A percentile compares a stretch with the other conserved stretches of the same genome.
Evolutionary conservation across 306 rosid species (phyloP).

Genomic region (Cicer cuneatum): DNA sequence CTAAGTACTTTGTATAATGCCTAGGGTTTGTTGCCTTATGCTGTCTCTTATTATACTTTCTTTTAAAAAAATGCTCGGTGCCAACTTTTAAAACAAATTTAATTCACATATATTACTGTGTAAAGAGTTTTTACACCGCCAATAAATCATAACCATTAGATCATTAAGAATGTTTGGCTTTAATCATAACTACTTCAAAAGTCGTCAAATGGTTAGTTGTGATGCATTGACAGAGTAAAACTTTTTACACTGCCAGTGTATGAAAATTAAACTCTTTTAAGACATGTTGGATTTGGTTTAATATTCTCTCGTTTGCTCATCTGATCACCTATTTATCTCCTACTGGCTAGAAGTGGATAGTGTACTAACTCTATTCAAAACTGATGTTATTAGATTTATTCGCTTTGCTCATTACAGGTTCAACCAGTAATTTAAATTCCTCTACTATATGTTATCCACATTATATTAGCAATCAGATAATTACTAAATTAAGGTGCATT

Average conservation of each 20-base stretch:
- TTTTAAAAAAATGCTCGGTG: not conserved
- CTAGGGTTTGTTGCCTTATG: slow-evolving; percentile 23
- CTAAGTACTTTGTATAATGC: slow-evolving; percentile 21
- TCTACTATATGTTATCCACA: slow-evolving; percentile 13
- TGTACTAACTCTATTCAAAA: slow-evolving; percentile 5
- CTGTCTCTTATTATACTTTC: slow-evolving; percentile 12
- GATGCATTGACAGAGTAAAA: no score
- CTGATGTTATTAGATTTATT: slow-evolving; percentile 26
- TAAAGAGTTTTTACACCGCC: no score
- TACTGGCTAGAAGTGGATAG: slow-evolving; percentile 26
- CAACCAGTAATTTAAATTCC: slow-evolving; percentile 33
- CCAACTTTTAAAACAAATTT: slow-evolving; percentile 5
- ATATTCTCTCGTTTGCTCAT: slow-evolving; percentile 29
- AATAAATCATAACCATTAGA: no score
- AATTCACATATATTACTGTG: no score
- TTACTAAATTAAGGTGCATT: slow-evolving; percentile 6
- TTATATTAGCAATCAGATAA: not conserved
- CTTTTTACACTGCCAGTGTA: no score
- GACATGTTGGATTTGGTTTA: slow-evolving; percentile 2
- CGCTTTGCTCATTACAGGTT: slow-evolving; percentile 12
- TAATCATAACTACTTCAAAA: no score
- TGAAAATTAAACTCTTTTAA: not conserved
- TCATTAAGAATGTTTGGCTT: no score
- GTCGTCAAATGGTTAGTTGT: no score
- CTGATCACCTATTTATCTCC: slow-evolving; percentile 20